A percentile compares a stretch with the other conserved stretches of the same genome.
Evolutionary conservation across 2,329 filamentous ascomycete genomes (phyloP).

Genomic region (Magnaporthiopsis rhizophila): DNA sequence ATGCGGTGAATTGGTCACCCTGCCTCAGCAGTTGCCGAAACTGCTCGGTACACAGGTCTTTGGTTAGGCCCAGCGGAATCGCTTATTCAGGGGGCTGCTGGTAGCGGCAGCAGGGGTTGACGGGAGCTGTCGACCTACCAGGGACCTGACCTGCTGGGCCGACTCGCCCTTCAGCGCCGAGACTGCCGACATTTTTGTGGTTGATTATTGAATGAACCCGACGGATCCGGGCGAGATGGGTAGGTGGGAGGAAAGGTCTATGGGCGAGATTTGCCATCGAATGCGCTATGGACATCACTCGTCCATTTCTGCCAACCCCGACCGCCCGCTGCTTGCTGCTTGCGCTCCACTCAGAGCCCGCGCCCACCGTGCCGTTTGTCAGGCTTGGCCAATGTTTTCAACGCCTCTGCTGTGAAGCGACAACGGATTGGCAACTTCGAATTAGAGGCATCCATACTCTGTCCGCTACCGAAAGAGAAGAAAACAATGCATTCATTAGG

Average conservation of each 20-base stretch:
- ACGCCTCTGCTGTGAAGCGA: too few species aligned
- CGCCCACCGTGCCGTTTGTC: too few species aligned
- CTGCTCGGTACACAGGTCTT: slow-evolving; percentile 34
- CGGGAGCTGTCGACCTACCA: slow-evolving; percentile 32
- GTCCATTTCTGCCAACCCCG: neutral
- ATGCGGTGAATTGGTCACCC: slow-evolving; percentile 78
- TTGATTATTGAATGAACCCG: neutral
- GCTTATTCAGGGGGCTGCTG: neutral
- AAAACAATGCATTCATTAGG: neutral
- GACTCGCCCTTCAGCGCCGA: slow-evolving; percentile 41
- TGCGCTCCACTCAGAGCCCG: neutral
- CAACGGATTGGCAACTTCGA: neutral
- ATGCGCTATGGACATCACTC: neutral
- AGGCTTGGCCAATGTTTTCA: too few species aligned
- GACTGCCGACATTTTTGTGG: slow-evolving; percentile 13
- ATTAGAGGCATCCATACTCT: neutral
- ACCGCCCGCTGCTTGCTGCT: neutral
- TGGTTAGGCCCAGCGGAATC: neutral
- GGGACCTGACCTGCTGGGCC: slow-evolving; percentile 48
- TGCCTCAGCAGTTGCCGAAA: slow-evolving; percentile 89
- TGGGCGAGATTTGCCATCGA: neutral
- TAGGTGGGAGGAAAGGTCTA: neutral
- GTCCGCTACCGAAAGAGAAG: neutral
- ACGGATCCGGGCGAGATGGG: neutral
- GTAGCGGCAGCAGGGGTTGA: neutral